Evolutionary conservation across 2,329 filamentous ascomycete species (phyloP).

Genomic region (Colletotrichum salicis): DNA sequence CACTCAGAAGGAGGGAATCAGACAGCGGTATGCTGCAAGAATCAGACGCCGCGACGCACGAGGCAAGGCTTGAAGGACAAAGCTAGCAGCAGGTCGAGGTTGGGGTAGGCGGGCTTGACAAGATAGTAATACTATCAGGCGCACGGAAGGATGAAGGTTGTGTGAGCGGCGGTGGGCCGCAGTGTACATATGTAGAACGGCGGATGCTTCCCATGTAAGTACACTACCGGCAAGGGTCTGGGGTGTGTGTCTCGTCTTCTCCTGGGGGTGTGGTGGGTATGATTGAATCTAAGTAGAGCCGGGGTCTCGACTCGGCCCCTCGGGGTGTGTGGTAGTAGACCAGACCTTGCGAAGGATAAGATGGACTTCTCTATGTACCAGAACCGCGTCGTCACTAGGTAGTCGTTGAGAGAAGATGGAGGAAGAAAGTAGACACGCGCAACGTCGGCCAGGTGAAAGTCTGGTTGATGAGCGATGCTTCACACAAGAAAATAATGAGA

Average conservation of each 20-base stretch:
- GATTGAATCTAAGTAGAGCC: slow-evolving; percentile 34
- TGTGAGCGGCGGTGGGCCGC: slow-evolving; percentile 31
- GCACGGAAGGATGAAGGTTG: slow-evolving; percentile 24
- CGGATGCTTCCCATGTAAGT: slow-evolving; percentile 29
- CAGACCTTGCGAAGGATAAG: slow-evolving; percentile 27
- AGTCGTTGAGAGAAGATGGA: background rate
- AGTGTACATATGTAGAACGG: slow-evolving; percentile 34
- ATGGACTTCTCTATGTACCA: slow-evolving; percentile 12
- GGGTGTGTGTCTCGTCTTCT: slow-evolving; percentile 28
- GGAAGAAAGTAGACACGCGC: background rate
- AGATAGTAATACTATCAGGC: slow-evolving; percentile 34
- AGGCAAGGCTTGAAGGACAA: slow-evolving; percentile 30
- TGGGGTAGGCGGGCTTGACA: slow-evolving; percentile 34
- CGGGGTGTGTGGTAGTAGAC: slow-evolving; percentile 25
- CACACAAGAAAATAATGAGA: background rate
- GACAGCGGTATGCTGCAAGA: slow-evolving; percentile 34
- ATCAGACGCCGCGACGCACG: slow-evolving; percentile 37
- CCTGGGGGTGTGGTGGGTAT: slow-evolving; percentile 34
- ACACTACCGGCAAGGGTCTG: slow-evolving; percentile 37
- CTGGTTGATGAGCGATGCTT: background rate
- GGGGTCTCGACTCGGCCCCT: slow-evolving; percentile 28
- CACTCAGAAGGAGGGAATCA: slow-evolving; percentile 28
- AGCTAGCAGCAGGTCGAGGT: slow-evolving; percentile 24
- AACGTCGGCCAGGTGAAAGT: background rate
- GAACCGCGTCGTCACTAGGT: background rate